A percentile compares a stretch with the other conserved stretches of the same genome.
phyloP scores from a whole-genome alignment of 1,139 yeast species.

The Hansenula lynferdii region DNA sequence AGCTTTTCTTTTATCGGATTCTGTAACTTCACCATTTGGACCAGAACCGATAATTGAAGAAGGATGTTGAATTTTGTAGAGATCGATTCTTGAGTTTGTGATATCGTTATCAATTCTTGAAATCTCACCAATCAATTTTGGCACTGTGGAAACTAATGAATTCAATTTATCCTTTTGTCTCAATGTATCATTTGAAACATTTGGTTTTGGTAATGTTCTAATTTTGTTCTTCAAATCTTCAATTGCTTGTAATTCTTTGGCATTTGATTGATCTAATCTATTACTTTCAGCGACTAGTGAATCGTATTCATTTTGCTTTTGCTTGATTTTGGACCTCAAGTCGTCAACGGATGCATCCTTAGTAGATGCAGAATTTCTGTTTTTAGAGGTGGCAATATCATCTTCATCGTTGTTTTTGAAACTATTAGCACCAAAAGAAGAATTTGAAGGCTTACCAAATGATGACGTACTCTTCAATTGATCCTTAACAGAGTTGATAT shows the following conservation, averaged over 20 bases:
- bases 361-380: slow-evolving; percentile 7
- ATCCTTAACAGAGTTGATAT: slow-evolving; percentile 48
- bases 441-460: slow-evolving; percentile 11
- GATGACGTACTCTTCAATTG: slow-evolving; percentile 38
- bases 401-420: slow-evolving; percentile 35
- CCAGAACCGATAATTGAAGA: slow-evolving; percentile 71
- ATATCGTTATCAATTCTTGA: slow-evolving; percentile 64
- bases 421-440: slow-evolving; percentile 10
- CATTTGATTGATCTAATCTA: slow-evolving; percentile 35
- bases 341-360: slow-evolving; percentile 8
- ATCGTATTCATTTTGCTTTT: slow-evolving; percentile 52
- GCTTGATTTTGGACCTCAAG: slow-evolving; percentile 36
- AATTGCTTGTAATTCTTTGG: slow-evolving; percentile 40
- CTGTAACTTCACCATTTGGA: slow-evolving; percentile 80
- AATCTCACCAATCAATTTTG: slow-evolving; percentile 64
- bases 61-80: slow-evolving; percentile 67
- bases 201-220: slow-evolving; percentile 26
- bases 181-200: slow-evolving; percentile 28
- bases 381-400: slow-evolving; percentile 19
- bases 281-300: slow-evolving; percentile 41
- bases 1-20: slow-evolving; percentile 73
- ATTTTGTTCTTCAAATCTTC: slow-evolving; percentile 63
- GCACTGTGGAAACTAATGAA: slow-evolving; percentile 64
- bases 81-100: slow-evolving; percentile 58
- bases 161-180: slow-evolving; percentile 27